phyloP scores from a whole-genome alignment of 768 basidiomycete genomes.

The Termitomyces sp. region DNA sequence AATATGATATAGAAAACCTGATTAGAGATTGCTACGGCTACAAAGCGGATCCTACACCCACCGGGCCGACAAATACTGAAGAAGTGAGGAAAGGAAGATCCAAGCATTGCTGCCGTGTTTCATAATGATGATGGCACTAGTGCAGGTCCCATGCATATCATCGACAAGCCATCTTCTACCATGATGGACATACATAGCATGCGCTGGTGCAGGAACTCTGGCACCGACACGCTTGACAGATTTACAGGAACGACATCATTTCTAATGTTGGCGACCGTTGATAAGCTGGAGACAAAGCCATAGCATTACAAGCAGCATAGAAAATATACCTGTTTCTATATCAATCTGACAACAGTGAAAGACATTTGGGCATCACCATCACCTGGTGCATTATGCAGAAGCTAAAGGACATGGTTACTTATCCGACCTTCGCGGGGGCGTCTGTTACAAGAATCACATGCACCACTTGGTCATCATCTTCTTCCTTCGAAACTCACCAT shows the following conservation, averaged over 20 bases:
- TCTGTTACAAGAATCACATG: neutral
- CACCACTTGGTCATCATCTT: neutral
- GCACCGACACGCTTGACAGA: neutral
- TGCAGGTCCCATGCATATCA: neutral
- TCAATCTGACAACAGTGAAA: neutral
- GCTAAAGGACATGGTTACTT: too few species aligned
- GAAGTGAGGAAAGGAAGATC: neutral
- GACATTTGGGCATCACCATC: neutral
- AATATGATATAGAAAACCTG: neutral
- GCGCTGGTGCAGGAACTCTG: neutral
- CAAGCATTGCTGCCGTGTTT: neutral
- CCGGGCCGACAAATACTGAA: neutral
- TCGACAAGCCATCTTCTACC: neutral
- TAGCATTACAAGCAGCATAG: neutral
- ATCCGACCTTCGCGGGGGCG: neutral
- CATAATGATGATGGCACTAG: neutral
- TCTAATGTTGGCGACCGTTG: neutral
- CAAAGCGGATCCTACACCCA: neutral
- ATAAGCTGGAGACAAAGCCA: neutral
- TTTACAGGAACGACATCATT: neutral
- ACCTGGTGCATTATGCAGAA: neutral
- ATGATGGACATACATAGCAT: neutral
- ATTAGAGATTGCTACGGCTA: conserved; percentile 2
- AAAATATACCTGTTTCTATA: neutral
- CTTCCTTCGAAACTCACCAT: neutral